Evolutionary conservation across 164 flowering plant species (phyloP), one percentile per base, ranked within the genome.

Genomic region (Stephania yunnanensis): DNA sequence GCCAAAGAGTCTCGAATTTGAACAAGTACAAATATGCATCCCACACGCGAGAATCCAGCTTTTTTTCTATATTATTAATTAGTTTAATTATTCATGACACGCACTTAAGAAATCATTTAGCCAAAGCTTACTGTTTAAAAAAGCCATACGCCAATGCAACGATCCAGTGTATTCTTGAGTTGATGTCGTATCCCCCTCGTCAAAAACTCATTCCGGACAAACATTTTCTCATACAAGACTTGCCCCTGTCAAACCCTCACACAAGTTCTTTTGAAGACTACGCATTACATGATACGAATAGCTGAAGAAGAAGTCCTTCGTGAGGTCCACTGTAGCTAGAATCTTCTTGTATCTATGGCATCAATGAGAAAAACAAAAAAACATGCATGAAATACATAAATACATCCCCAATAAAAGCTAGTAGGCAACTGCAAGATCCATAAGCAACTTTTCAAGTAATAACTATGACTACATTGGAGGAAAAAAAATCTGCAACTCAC

Each of bases 281-380:
- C 83, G 86, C 98, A 93, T 95, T 73, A 90, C 82, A 85, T 90
- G 85, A 84, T 93, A 95, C 61, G 99, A 91, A 86, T 95, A 95
- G 94, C 99, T 95, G 89, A 90, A 95, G 82, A 81, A 93, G 97
- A 95, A 95, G 92, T 93, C 97, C 89, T 89, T 95, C 58, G 94
- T 91, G 75, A 95, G 98, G 84, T 95, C 97, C 95, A 95, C 88
- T 10, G 90, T 76, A 92, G 95, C 78, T 46, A 96, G 91, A 80
- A 94, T 97, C 95, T 88, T 93, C 95, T 90, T 94, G n/a, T n/a
- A n/a, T n/a, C n/a, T n/a, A n/a, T n/a, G n/a, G n/a, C n/a, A n/a
- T n/a, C n/a, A n/a, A n/a, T n/a, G n/a, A n/a, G n/a, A n/a, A n/a
- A n/a, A n/a, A n/a, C n/a, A n/a, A n/a, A n/a, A n/a, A n/a, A n/a